Base-by-base conservation (phyloP, 352 stramenopile species). In the Thalassiosira mediterranea region DNA sequence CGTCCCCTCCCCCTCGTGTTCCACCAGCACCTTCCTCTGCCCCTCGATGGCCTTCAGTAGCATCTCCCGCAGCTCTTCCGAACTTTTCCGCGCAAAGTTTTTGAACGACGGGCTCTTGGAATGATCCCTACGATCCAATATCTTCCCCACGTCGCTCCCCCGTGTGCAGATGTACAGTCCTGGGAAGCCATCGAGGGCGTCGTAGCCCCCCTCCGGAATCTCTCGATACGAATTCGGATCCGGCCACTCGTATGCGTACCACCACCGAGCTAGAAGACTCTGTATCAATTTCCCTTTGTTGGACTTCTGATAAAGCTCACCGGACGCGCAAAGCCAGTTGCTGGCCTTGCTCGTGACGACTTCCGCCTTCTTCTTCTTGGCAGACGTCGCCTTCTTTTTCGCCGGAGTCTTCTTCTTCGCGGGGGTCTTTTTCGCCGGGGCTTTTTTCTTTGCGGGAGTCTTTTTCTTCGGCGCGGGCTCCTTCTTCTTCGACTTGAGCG, bases 221-320 rank as follows among this genome's bases (percentile, higher is more conserved):
- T 62, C 59, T 3, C 71, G 64, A 11, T 86, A 28, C 3, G 53
- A 53, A 38, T 42, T 61, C n/a, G 68, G 67, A 75, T 83, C 73
- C 5, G 89, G 89, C 89, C 89, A 94, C 46, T 82, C 23, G 34
- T 91, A 88, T 17, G 82, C 79, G 66, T 94, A 93, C 89, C 89
- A 94, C 89, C 89, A 94, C 62, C 89, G 76, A 60, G 66, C 79
- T 11, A 94, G 64, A 11, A 94, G 61, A 52, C 66, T 64, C 75
- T 93, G 85, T 54, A 94, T 88, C 11, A 94, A 53, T 37, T 79
- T 66, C 32, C 88, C 88, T 52, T 91, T 91, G 8, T 80, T 60
- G 46, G 62, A 86, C 40, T 81, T 62, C n/a, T 51, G 76, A 58
- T 91, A 92, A 1, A 93, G 64, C 21, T 78, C 76, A 28, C 56